Evolutionary conservation across 2,329 filamentous ascomycete genomes (phyloP), one percentile per base, ranked within the genome.

Genomic region (Orbilia brochopaga): DNA sequence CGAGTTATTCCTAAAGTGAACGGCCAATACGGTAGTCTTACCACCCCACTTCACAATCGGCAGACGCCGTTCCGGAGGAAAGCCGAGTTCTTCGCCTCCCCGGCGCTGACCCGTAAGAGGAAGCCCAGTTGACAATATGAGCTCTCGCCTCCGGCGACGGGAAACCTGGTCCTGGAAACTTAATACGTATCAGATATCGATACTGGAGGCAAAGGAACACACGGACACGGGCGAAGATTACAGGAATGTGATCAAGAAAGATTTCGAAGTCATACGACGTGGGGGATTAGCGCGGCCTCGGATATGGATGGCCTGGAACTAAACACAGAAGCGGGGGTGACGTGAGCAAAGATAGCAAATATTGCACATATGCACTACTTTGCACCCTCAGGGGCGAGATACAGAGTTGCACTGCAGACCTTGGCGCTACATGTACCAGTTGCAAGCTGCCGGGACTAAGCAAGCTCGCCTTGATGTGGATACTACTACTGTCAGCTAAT

Each of bases 181-280:
- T 30, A 30, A n/a, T 50, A 48, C 23, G 35, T 46, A 24, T 17
- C 15, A 11, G 21, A 24, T 32, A 24, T 19, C 32, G 30, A 30
- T 32, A 10, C 35, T 24, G 17, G 19, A n/a, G 27, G 44, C 3
- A 13, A 44, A 42, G 15, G 37, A 5, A 13, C 5, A 3, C 37
- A 13, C n/a, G 11, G 15, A 5, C 21, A 23, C 15, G 32, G 27
- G 40, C n/a, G 23, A 50, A 40, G 27, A 56, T 56, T 64, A 23
- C 55, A 67, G 63, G 48, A 67, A 40, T 48, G 62, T 66, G 54
- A 53, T 46, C 8, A n/a, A 40, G 11, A 5, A 21, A 5, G n/a
- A 2, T 30, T 51, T 27, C 40, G 40, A 53, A n/a, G 21, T 23
- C 19, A 19, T 19, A 27, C 11, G 57, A 21, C 55, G 40, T 59